Base-by-base conservation (phyloP, 2,329 filamentous ascomycete genomes). In the Lachnellula cervina region DNA sequence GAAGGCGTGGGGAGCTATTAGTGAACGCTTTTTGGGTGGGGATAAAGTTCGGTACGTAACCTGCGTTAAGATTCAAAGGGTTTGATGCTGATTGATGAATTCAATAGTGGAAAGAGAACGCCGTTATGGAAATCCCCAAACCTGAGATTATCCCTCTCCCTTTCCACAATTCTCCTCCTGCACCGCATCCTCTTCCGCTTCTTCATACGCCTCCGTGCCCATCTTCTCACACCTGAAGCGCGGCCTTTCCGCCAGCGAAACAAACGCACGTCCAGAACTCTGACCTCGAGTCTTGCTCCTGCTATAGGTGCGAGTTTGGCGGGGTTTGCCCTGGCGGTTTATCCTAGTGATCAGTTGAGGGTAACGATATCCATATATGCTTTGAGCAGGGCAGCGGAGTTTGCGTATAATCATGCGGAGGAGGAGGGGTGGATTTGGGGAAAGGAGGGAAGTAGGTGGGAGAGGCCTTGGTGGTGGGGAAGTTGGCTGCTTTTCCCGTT, bases 111-210 rank as follows among this genome's bases (percentile, higher is more conserved):
- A 70, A 78, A 62, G 63, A 82, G 80, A 64, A 73, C 79, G 43
- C 77, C 81, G 0, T 73, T 84, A 16, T 79, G 82, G 73, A 82
- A 80, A 59, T 90, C 86, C 0, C 78, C 86, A 0, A 87, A 88
- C 23, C 76, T 94, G 50, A 83, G 91, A 54, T 78, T 96, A 9
- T 93, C 91, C 0, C 77, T 92, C 8, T 94, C 90, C 0, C 79
- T 97, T 14, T 92, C 91, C 16, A 81, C 89, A 2, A 90, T 97
- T 60, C 80, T 97, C 19, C 83, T 97, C 44, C 83, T 96, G 59
- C 94, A 99, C 71, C 85, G 94, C 32, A 78, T 96, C 1, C 83
- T 97, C 25, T 90, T 93, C 74, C 89, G 93, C 57, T 96, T 97
- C 77, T 89, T 97, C 65, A 82, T 82, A 25, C 83, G 90, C 28